phyloP scores from a whole-genome alignment of 306 rosid species.

The Rosa lucieae region DNA sequence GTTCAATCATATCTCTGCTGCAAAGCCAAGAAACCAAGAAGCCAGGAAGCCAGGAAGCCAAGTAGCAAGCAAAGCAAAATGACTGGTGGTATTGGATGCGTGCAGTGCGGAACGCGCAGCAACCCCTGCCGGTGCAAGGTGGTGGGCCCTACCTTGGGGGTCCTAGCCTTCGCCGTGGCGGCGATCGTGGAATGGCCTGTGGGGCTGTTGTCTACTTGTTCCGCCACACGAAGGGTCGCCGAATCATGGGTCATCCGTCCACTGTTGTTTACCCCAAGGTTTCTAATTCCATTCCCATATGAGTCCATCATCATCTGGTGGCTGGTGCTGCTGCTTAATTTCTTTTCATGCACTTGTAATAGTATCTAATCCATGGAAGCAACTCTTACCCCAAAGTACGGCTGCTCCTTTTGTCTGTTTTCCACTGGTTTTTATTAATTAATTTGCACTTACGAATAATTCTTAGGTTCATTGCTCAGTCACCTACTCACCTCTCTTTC shows the following conservation, averaged over 20 bases:
- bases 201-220: constrained; percentile 59
- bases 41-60: too few relatives aligned
- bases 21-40: too few relatives aligned
- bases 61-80: not conserved
- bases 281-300: constrained; percentile 47
- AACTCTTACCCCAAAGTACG: too few relatives aligned
- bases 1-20: too few relatives aligned
- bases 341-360: too few relatives aligned
- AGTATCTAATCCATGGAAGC: too few relatives aligned
- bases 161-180: constrained; percentile 54
- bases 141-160: constrained; percentile 74
- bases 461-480: too few relatives aligned
- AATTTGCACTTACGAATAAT: too few relatives aligned
- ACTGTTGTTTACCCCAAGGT: constrained; percentile 61
- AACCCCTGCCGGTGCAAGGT: constrained; percentile 90
- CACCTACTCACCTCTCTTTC: too few relatives aligned
- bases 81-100: constrained; percentile 23
- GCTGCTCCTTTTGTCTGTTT: too few relatives aligned
- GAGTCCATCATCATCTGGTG: not conserved
- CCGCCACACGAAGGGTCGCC: constrained; percentile 67
- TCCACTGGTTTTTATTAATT: too few relatives aligned
- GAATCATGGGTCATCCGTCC: constrained; percentile 76
- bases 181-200: constrained; percentile 83
- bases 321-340: too few relatives aligned
- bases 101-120: constrained; percentile 63